A percentile compares a stretch with the other conserved stretches of the same genome.
phyloP scores from a whole-genome alignment of 2,329 filamentous ascomycete species.

The Colletotrichum orbiculare region DNA sequence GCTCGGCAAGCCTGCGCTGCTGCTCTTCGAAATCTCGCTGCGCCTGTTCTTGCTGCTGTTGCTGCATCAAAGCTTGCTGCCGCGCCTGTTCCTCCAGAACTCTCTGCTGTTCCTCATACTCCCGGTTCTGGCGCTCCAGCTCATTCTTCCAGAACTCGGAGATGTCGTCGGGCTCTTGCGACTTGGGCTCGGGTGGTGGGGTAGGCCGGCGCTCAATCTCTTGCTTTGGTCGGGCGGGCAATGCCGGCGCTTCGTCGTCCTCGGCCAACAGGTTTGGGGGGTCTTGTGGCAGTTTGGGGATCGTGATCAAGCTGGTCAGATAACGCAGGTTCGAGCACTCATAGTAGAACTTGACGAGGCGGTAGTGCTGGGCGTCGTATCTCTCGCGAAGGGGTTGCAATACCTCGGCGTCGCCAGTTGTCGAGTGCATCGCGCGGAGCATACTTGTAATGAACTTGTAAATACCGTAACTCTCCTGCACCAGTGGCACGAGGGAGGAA shows the following conservation, averaged over 20 bases:
- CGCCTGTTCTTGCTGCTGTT: constrained; percentile 84
- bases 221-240: constrained; percentile 84
- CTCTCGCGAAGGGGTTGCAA: constrained; percentile 86
- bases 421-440: constrained; percentile 96
- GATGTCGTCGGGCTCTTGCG: constrained; percentile 91
- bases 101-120: constrained; percentile 94
- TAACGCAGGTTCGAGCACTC: constrained; percentile 98
- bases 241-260: constrained; percentile 83
- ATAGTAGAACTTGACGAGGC: constrained; percentile 97
- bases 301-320: constrained; percentile 93
- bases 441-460: constrained; percentile 99
- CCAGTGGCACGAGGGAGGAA: constrained; percentile 89
- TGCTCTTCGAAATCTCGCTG: constrained; percentile 98
- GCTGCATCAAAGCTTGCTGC: constrained; percentile 81
- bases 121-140: constrained; percentile 88
- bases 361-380: constrained; percentile 96
- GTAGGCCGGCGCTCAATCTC: constrained; percentile 76
- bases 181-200: constrained; percentile 73
- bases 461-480: constrained; percentile 98
- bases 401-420: constrained; percentile 93
- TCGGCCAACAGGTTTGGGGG: constrained; percentile 89
- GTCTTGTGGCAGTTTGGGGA: constrained; percentile 94
- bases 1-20: constrained; percentile 86
- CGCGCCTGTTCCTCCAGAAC: constrained; percentile 89
- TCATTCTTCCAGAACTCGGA: constrained; percentile 98